Percentiles rank a stretch among this genome's conserved stretches.
Conservation (phyloP, 768 basidiomycete genomes). For the Kwoniella newhampshirensis region DNA sequence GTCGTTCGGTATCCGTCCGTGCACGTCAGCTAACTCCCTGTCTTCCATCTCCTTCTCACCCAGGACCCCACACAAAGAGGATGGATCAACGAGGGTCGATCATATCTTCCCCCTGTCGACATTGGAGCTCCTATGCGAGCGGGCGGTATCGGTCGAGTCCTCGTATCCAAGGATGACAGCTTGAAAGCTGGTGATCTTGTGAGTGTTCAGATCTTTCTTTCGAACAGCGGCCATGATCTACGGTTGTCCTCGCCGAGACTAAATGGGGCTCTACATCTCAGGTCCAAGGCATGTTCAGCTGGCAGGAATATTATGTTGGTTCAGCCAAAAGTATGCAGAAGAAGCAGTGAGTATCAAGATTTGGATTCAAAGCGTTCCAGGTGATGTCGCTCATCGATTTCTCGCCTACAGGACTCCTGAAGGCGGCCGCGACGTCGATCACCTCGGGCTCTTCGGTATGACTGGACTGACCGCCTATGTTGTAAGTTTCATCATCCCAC, state of each 20-base stretch:
- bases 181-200: conserved; percentile 72
- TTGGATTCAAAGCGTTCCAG: neutral
- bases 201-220: too few species aligned
- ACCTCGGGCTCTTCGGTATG: conserved; percentile 72
- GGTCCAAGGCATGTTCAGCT: conserved; percentile 44
- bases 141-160: conserved; percentile 65
- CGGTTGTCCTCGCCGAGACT: too few species aligned
- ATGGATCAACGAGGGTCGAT: conserved; percentile 71
- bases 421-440: conserved; percentile 70
- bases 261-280: too few species aligned
- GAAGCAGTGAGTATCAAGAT: conserved; percentile 25
- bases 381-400: conserved; percentile 1
- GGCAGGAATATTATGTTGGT: conserved; percentile 52
- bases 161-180: conserved; percentile 60
- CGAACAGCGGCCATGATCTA: too few species aligned
- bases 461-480: conserved; percentile 86
- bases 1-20: too few species aligned
- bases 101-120: conserved; percentile 56
- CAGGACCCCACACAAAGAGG: conserved; percentile 84
- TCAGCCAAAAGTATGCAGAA: conserved; percentile 35
- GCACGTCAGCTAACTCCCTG: neutral
- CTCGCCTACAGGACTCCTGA: conserved; percentile 52
- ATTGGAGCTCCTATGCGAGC: conserved; percentile 79
- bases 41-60: neutral
- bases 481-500: conserved; percentile 56